phyloP scores from a whole-genome alignment of 805 yeast species.

The Wickerhamomyces ciferrii region DNA sequence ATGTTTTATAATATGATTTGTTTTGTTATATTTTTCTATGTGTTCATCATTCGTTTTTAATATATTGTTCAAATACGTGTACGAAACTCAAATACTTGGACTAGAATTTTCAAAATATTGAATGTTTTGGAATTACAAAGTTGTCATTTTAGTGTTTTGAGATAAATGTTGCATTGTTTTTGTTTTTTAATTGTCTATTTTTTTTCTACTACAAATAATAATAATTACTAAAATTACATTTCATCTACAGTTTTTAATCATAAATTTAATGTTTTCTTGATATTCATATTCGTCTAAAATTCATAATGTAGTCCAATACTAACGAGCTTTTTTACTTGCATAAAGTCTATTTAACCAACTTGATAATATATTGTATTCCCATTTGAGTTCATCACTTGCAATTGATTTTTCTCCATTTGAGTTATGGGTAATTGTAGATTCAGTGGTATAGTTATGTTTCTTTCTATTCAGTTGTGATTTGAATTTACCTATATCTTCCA shows the following conservation, averaged over 20 bases:
- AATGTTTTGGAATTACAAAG: too few relatives aligned
- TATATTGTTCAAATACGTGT: neutral
- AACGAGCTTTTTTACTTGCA: neutral
- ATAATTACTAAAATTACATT: neutral
- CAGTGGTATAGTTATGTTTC: constrained; percentile 2
- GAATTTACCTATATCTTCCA: neutral
- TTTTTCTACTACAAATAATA: too few relatives aligned
- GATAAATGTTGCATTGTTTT: neutral
- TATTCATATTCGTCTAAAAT: too few relatives aligned
- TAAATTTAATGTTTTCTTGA: neutral
- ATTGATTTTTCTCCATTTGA: neutral
- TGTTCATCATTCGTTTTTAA: neutral
- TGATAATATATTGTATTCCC: constrained; percentile 10
- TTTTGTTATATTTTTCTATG: neutral
- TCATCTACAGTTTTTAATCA: neutral
- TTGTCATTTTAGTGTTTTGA: too few relatives aligned
- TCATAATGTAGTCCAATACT: neutral
- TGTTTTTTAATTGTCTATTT: too few relatives aligned
- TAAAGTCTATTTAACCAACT: constrained; percentile 19
- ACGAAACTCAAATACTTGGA: neutral
- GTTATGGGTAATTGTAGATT: neutral
- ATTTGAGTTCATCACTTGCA: constrained; percentile 1
- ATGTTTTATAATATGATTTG: neutral
- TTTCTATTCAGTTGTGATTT: constrained; percentile 1
- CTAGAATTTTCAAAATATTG: too few relatives aligned